Evolutionary conservation across 768 basidiomycete genomes (phyloP), one percentile per base, ranked within the genome.

Genomic region (Pseudohyphozyma bogoriensis): DNA sequence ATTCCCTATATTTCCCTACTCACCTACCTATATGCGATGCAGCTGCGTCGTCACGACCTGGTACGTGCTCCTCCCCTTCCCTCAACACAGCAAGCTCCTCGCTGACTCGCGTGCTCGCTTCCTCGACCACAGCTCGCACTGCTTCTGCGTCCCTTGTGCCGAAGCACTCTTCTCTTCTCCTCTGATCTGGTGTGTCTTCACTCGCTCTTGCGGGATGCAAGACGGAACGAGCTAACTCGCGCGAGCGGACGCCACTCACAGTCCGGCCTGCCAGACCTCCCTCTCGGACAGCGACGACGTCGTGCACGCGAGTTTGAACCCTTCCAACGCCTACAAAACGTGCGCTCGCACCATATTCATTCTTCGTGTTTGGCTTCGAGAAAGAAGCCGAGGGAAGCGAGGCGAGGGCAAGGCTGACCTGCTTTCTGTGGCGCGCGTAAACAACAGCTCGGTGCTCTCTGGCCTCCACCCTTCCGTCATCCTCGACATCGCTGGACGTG

Each of bases 111-210:
- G 39, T 22, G 5, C 29, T 15, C 15, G 18, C 32, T 15, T 13
- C 2, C 20, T 18, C n/a, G 8, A 8, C 7, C 15, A 28, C 55
- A 62, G 60, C 55, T 66, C 64, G 10, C 64, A 69, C 63, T 63
- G 67, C 57, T 69, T 65, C 59, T 69, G 66, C 54, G 58, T 68
- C 57, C 64, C 68, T 15, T 72, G 71, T 47, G 71, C 71, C 6
- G 66, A 70, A 36, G 59, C 46, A n/a, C 58, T 70, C 44, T 67
- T 72, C 40, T 42, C 40, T 18, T 22, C 20, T n/a, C 40, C 40
- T 7, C 40, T 22, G 40, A 42, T 42, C 40, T 42, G 40, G 35
- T 61, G 55, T 10, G 50, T 53, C 26, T 37, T 18, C 10, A 37
- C 18, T 10, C 37, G 37, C 37, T 10, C 18, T 10, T 37, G 18